Evolutionary conservation across 352 stramenopile species (phyloP).

Genomic region (Phytophthora fragariae): DNA sequence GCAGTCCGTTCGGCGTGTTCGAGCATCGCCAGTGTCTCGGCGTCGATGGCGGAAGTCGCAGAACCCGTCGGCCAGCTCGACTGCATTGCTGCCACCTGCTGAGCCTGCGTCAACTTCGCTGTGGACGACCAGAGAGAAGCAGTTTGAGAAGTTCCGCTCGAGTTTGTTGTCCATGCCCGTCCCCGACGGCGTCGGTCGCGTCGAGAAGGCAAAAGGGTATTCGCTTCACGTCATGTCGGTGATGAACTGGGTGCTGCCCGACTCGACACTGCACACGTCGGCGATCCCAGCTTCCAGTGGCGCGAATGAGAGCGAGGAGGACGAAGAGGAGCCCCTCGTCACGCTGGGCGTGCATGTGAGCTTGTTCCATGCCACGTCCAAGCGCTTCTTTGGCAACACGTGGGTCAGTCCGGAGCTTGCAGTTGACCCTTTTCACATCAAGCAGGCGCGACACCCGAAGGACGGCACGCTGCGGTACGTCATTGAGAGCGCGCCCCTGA

Average conservation of each 20-base stretch:
- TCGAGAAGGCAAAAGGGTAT: slow-evolving; percentile 70
- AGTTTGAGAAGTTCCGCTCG: slow-evolving; percentile 83
- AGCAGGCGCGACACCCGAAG: slow-evolving; percentile 52
- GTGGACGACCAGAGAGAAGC: slow-evolving; percentile 67
- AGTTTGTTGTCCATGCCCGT: slow-evolving; percentile 71
- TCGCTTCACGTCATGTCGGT: slow-evolving; percentile 74
- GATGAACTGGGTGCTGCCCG: slow-evolving; percentile 71
- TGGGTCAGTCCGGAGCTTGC: slow-evolving; percentile 83
- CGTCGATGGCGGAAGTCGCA: slow-evolving; percentile 28
- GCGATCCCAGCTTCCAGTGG: slow-evolving; percentile 30
- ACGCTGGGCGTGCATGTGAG: slow-evolving; percentile 87
- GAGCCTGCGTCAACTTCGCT: slow-evolving; percentile 43
- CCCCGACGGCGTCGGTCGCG: slow-evolving; percentile 53
- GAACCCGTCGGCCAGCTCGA: slow-evolving; percentile 10
- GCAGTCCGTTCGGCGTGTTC: slow-evolving; percentile 15
- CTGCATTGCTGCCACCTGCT: slow-evolving; percentile 23
- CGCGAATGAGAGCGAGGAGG: slow-evolving; percentile 40
- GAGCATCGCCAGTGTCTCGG: slow-evolving; percentile 22
- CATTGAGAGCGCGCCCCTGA: slow-evolving; percentile 59
- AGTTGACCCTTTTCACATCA: slow-evolving; percentile 60
- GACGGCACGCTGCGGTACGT: slow-evolving; percentile 60
- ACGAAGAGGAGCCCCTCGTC: slow-evolving; percentile 58
- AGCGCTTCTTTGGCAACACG: slow-evolving; percentile 94
- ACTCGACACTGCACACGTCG: slow-evolving; percentile 51
- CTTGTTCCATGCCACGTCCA: slow-evolving; percentile 87